Evolutionary conservation across 75 land plant genomes (phyloP), one percentile per base, ranked within the genome.

Genomic region (Picea sitchensis): DNA sequence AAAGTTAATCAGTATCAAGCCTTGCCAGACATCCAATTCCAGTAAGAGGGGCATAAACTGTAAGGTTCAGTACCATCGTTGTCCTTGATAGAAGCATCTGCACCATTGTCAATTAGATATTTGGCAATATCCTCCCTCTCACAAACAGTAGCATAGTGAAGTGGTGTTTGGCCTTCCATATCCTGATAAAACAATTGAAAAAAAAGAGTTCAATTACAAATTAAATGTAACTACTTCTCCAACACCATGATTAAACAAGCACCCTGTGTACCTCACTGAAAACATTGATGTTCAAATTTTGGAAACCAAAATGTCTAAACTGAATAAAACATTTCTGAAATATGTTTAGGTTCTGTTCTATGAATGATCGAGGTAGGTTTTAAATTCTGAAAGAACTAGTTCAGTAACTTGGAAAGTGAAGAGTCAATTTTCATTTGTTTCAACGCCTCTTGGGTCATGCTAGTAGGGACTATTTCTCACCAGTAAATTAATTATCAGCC

Each of bases 131-230:
- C 90, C 58, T 84, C 86, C 75, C 88, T 77, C 61, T 92, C 92
- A 79, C 94, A 92, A 5, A 87, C 75, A 51, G 59, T 85, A 82
- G 94, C 94, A 82, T 92, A 92, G 79, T 92, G 94, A 78, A 92
- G 76, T 13, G 94, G 85, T 2, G 94, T 92, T 58, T 90, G 94
- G 11, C 94, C 92, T 80, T 92, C 94, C 68, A 82, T 74, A 68
- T 92, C 94, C 94, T 92, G 44, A 36, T 73, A 38, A 47, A 64
- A 82, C 56, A 73, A 58, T 41, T 79, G 41, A 26, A 57, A 31
- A 63, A 63, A 63, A 14, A 65, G 54, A 47, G 54, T 7, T 8
- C 1, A 47, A 47, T 47, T 6, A 47, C 8, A 47, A 47, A 7
- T 47, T 47, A 47, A 8, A 47, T 47, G 4, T 17, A 6, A 41